Evolutionary conservation across 805 yeast genomes (phyloP), one percentile per base, ranked within the genome.

Genomic region (Wickerhamomyces queroliae): DNA sequence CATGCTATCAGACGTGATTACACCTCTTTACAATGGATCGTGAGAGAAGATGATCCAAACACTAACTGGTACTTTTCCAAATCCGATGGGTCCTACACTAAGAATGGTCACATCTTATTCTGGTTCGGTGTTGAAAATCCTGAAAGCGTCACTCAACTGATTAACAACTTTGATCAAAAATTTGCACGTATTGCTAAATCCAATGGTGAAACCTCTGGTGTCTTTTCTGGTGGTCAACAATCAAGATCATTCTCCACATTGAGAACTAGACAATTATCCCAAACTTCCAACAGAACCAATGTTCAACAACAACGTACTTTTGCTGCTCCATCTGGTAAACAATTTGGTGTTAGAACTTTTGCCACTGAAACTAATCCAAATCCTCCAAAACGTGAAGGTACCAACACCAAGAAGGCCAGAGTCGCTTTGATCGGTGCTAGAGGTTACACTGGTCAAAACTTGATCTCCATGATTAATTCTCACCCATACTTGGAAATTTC

Each of bases 391-490:
- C 70, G 73, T 38, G 69, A 72, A 38, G 91, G 88, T 28, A 59
- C 74, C 27, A 84, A 80, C 67, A 70, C 72, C 29, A 61, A 71
- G 31, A 72, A 72, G 45, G 72, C 95, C 18, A 78, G 78, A 49
- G 89, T 93, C 35, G 99, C 96, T 1, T 74, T 93, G 53, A 91
- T 93, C 58, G 99, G 99, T 52, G 99, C 99, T 31, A 83, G 99
- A 67, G 99, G 99, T 23, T 88, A 75, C 66, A 91, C 97, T 16
- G 99, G 99, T 26, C 95, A 86, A 66, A 91, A 91, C 55, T 74
- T 93, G 61, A 88, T 93, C 47, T 75, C 83, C 27, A 71, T 93
- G 69, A 84, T 93, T 47, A 86, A 93, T 63, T 67, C 72, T 36
- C 99, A 93, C 65, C 95, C 95, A 33, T 77, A 76, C 60, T 70